These are phyloP conservation scores for Fusarium sulawesiense DNA, from an alignment of 2,329 filamentous ascomycete species.

Conservation along the genomic window DNA sequence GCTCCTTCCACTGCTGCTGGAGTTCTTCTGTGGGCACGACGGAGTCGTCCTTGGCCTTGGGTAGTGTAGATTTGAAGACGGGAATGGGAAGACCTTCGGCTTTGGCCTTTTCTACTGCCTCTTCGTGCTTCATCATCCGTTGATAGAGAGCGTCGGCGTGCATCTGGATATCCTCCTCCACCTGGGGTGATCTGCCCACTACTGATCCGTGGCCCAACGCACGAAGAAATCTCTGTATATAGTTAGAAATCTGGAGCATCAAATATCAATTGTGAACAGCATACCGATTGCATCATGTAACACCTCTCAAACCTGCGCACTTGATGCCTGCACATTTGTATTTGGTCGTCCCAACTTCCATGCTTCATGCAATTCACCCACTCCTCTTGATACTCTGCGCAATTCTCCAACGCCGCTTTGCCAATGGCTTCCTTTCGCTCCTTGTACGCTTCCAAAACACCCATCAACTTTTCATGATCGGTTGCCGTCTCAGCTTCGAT, in stretches of 20 bases:
- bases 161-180: conserved; percentile 93
- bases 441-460: conserved; percentile 87
- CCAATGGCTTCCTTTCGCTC: conserved; percentile 82
- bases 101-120: conserved; percentile 75
- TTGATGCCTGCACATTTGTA: conserved; percentile 85
- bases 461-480: conserved; percentile 82
- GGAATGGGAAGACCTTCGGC: conserved; percentile 69
- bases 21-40: conserved; percentile 57
- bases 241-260: conserved; percentile 13
- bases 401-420: conserved; percentile 90
- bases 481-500: conserved; percentile 76
- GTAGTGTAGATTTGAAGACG: conserved; percentile 68
- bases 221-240: conserved; percentile 80
- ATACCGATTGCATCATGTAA: conserved; percentile 86
- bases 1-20: conserved; percentile 63
- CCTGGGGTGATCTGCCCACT: conserved; percentile 70
- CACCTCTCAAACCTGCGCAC: conserved; percentile 84
- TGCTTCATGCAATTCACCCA: conserved; percentile 84
- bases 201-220: conserved; percentile 86
- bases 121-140: conserved; percentile 85
- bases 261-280: background rate
- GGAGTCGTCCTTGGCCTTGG: conserved; percentile 45
- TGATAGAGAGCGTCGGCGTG: conserved; percentile 93
- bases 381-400: conserved; percentile 84
- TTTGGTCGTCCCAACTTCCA: conserved; percentile 73